Evolutionary conservation across 495 filamentous ascomycete species (phyloP).

Genomic region (Aspergillus homomorphus): DNA sequence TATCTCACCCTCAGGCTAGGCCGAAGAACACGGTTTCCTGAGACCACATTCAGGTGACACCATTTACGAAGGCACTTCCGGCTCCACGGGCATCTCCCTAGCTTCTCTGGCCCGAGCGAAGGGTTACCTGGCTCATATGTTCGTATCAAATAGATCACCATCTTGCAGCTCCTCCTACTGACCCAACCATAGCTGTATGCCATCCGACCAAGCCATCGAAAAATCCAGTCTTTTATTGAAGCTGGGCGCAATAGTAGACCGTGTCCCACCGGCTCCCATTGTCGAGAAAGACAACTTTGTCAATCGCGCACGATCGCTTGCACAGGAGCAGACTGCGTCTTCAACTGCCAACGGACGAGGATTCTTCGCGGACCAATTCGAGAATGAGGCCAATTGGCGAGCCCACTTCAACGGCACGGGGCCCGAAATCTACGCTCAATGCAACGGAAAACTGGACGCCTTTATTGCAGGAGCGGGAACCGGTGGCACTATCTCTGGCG

Average conservation of each 20-base stretch:
- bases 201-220: conserved; percentile 82
- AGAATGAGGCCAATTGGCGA: conserved; percentile 79
- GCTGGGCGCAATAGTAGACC: conserved; percentile 85
- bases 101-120: conserved; percentile 82
- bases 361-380: conserved; percentile 97
- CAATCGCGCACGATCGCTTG: conserved; percentile 80
- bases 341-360: conserved; percentile 51
- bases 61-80: conserved; percentile 96
- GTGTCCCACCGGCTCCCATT: conserved; percentile 87
- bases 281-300: conserved; percentile 90
- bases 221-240: conserved; percentile 86
- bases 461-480: conserved; percentile 97
- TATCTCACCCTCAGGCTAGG: conserved; percentile 39
- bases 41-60: conserved; percentile 80
- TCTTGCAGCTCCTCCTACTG: conserved; percentile 1
- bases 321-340: conserved; percentile 63
- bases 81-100: conserved; percentile 89
- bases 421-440: conserved; percentile 83
- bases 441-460: conserved; percentile 71
- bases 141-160: conserved; percentile 18
- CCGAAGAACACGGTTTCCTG: conserved; percentile 75
- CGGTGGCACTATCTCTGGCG: conserved; percentile 88
- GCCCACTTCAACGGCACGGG: conserved; percentile 83
- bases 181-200: conserved; percentile 69
- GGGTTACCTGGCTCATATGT: conserved; percentile 91